Conservation (phyloP, 1,284 basidiomycete species). For the Cutaneotrichosporon daszewskae region DNA sequence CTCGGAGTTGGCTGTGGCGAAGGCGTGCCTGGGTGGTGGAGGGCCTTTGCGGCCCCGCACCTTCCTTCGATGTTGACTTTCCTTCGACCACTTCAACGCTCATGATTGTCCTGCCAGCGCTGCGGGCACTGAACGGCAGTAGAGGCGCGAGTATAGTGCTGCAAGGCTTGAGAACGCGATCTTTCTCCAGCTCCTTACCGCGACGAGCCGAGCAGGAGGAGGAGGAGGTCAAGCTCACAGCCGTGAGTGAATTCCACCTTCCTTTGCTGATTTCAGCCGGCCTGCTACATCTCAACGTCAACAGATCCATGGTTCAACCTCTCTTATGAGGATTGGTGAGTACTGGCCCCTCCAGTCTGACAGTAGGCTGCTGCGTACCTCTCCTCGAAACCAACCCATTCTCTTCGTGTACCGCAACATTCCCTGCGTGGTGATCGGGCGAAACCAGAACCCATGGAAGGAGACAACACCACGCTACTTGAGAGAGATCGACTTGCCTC, state of each 20-base stretch:
- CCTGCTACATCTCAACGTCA: conserved; percentile 72
- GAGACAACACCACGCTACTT: conserved; percentile 73
- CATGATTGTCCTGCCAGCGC: not conserved
- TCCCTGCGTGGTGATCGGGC: conserved; percentile 88
- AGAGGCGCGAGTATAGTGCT: not conserved
- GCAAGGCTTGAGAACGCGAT: no score
- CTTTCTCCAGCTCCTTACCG: not conserved
- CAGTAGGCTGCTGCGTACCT: conserved; percentile 74
- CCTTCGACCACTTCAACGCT: not conserved
- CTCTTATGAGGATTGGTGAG: conserved; percentile 85
- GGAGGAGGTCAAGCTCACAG: conserved; percentile 1
- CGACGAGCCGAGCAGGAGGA: not conserved
- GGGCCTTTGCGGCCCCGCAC: not conserved
- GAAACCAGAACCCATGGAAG: conserved; percentile 96
- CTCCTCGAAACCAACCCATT: conserved; percentile 61
- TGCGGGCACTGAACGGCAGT: not conserved
- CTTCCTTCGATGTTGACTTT: not conserved
- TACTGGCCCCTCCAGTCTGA: conserved; percentile 4
- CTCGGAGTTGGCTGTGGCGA: not conserved
- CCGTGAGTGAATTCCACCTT: conserved; percentile 1
- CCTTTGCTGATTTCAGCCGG: conserved; percentile 27
- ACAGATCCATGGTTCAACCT: conserved; percentile 89
- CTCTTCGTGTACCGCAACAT: conserved; percentile 83
- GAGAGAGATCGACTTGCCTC: conserved; percentile 58
- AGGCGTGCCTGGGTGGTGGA: conserved; percentile 1